phyloP scores from a whole-genome alignment of 1,284 basidiomycete species.

The Austroboletus rostrupii region DNA sequence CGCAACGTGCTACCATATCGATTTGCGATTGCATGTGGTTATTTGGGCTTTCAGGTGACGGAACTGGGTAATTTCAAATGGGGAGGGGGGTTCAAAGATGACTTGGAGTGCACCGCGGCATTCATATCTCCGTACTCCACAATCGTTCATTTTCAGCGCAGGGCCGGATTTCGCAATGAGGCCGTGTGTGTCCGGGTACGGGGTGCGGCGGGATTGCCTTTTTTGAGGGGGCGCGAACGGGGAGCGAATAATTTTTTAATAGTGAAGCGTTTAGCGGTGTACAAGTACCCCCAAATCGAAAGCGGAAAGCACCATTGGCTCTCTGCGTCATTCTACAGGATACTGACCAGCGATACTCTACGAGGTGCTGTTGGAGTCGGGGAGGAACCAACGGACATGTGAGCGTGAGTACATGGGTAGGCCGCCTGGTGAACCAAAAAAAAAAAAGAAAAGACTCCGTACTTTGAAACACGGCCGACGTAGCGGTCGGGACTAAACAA shows the following conservation, averaged over 20 bases:
- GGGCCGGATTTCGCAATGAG: slow-evolving; percentile 2
- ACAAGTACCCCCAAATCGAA: background rate
- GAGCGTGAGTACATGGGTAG: too few species aligned
- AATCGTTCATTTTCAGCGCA: slow-evolving; percentile 7
- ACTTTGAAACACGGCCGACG: background rate
- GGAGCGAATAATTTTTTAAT: background rate
- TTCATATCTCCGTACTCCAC: slow-evolving; percentile 15
- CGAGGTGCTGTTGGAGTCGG: too few species aligned
- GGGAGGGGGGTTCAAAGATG: slow-evolving; percentile 10
- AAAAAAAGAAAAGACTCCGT: background rate
- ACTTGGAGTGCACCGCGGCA: slow-evolving; percentile 14
- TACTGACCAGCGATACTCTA: too few species aligned
- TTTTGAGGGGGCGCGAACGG: background rate
- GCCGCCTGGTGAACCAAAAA: background rate
- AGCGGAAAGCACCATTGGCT: background rate
- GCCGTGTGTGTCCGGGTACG: background rate
- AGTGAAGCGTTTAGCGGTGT: background rate
- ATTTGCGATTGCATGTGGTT: slow-evolving; percentile 11
- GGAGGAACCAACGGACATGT: too few species aligned
- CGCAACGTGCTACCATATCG: background rate
- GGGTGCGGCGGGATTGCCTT: slow-evolving; percentile 7
- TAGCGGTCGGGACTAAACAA: background rate
- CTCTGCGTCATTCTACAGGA: too few species aligned
- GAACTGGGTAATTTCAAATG: slow-evolving; percentile 5
- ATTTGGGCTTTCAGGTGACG: background rate